These are phyloP conservation scores for Zygosaccharomyces siamensis DNA, from an alignment of 805 yeast species.

Conservation along the genomic window DNA sequence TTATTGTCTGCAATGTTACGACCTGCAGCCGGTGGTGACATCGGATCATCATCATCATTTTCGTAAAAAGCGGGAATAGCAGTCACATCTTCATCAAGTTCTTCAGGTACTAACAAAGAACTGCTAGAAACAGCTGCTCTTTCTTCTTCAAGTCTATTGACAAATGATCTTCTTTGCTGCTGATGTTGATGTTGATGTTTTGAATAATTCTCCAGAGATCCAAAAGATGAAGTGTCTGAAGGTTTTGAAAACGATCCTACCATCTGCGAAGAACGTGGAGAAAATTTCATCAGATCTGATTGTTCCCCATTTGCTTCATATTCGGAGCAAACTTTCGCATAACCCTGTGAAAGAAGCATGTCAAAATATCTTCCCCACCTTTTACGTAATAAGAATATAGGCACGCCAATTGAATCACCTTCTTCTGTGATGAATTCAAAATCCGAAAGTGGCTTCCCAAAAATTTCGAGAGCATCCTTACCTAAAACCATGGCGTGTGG, in stretches of 20 bases:
- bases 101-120: not conserved
- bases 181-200: conserved; percentile 1
- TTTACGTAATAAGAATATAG: conserved; percentile 55
- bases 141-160: not conserved
- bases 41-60: conserved; percentile 18
- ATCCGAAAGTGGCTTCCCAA: conserved; percentile 59
- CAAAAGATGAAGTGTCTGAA: conserved; percentile 16
- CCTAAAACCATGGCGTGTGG: conserved; percentile 76
- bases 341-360: conserved; percentile 55
- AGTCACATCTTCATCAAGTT: conserved; percentile 2
- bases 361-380: conserved; percentile 77
- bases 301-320: conserved; percentile 24
- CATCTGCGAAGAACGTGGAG: conserved; percentile 16
- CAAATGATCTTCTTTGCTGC: conserved; percentile 9
- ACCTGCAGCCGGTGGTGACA: conserved; percentile 14
- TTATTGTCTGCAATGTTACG: conserved; percentile 1
- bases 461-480: conserved; percentile 65
- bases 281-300: conserved; percentile 15
- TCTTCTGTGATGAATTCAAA: conserved; percentile 67
- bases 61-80: conserved; percentile 8
- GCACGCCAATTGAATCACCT: conserved; percentile 63
- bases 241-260: conserved; percentile 10
- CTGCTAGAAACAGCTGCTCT: not conserved
- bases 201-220: conserved; percentile 13
- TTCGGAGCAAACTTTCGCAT: conserved; percentile 47